phyloP scores from a whole-genome alignment of 2,329 filamentous ascomycete genomes.

The Diaporthe citrichinensis region DNA sequence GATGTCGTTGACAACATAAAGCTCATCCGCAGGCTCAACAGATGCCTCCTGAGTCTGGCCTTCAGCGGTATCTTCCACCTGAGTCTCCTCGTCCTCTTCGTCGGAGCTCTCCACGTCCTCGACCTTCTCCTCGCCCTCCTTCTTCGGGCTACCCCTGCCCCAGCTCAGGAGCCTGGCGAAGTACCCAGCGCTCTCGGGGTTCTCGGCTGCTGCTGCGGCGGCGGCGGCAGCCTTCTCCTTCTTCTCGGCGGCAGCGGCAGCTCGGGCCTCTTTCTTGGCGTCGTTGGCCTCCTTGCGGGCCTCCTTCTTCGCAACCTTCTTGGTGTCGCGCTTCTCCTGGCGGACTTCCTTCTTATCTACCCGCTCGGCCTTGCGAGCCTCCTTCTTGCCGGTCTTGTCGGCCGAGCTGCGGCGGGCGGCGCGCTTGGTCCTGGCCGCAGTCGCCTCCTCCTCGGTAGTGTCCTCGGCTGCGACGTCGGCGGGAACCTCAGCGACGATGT shows the following conservation, averaged over 20 bases:
- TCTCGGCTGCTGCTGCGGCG: neutral
- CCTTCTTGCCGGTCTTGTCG: constrained; percentile 13
- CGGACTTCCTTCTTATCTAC: constrained; percentile 13
- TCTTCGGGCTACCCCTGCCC: neutral
- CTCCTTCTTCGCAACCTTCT: constrained; percentile 22
- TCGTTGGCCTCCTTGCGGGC: constrained; percentile 22
- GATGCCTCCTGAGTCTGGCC: neutral
- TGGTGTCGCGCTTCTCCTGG: constrained; percentile 18
- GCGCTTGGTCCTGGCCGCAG: neutral
- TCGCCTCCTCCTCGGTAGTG: neutral
- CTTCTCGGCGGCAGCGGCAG: constrained; percentile 1
- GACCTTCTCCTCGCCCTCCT: neutral
- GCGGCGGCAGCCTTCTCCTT: constrained; percentile 15
- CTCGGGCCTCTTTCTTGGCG: constrained; percentile 15
- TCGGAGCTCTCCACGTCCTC: constrained; percentile 4
- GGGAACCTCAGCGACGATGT: neutral
- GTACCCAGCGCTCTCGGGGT: constrained; percentile 13
- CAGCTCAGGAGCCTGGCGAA: constrained; percentile 25
- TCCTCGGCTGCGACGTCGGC: neutral
- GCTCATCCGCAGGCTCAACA: constrained; percentile 25
- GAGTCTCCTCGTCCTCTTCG: constrained; percentile 9
- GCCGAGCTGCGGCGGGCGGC: constrained; percentile 14
- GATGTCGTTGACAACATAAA: constrained; percentile 14
- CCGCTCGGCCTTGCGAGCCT: constrained; percentile 15
- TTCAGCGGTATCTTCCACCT: neutral